A percentile compares a stretch with the other conserved stretches of the same genome.
These are phyloP conservation scores for Colletotrichum sp. DNA, from an alignment of 2,329 filamentous ascomycete genomes.

Conservation along the genomic window DNA sequence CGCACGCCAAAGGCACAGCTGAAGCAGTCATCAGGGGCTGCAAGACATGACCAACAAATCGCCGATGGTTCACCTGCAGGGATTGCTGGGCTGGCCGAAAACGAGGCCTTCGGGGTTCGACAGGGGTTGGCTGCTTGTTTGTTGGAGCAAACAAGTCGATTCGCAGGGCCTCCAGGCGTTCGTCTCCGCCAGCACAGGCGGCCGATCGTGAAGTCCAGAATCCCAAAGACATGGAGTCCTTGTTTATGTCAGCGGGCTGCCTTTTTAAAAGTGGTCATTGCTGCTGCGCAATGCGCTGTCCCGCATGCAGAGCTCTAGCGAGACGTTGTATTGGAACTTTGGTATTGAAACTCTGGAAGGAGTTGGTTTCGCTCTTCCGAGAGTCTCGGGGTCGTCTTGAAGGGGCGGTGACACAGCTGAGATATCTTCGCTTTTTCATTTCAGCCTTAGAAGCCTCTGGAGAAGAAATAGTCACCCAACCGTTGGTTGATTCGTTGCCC, in stretches of 20 bases:
- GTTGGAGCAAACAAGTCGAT: neutral
- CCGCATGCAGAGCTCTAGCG: neutral
- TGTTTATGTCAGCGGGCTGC: neutral
- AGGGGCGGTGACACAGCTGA: neutral
- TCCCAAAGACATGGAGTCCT: neutral
- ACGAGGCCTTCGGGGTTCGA: neutral
- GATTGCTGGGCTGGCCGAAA: neutral
- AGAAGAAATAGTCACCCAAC: neutral
- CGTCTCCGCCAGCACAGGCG: neutral
- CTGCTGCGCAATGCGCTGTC: neutral
- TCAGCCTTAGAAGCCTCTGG: neutral
- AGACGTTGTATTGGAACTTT: neutral
- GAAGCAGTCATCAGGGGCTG: neutral
- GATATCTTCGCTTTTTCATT: neutral
- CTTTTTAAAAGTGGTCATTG: neutral
- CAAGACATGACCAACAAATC: neutral
- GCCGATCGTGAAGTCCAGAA: neutral
- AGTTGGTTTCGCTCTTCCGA: neutral
- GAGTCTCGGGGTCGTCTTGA: neutral
- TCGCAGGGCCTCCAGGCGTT: neutral
- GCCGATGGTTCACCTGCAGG: neutral
- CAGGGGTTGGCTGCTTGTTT: slow-evolving; percentile 11
- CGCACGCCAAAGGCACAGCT: neutral
- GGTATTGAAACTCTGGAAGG: neutral
- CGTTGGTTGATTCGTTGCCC: neutral